A percentile compares a stretch with the other conserved stretches of the same genome.
Conservation (phyloP, 768 basidiomycete genomes). For the Mycena sanguinolenta region DNA sequence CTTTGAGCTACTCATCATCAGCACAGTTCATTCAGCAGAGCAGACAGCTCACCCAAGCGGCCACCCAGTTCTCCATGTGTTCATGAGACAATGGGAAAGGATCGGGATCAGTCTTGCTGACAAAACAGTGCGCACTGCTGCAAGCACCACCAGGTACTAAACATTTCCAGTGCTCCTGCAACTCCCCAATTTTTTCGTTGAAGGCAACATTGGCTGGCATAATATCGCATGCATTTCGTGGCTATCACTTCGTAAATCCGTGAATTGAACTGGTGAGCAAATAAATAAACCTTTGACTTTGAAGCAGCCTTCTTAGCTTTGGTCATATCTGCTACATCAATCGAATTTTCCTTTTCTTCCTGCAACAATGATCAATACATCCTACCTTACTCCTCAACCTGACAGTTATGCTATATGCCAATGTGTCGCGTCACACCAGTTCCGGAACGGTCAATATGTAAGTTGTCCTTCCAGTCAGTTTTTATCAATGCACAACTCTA, state of each 20-base stretch:
- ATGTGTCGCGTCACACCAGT: too few species aligned
- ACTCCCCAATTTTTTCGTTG: conserved; percentile 27
- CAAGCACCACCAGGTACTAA: conserved; percentile 22
- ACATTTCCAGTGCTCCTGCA: conserved; percentile 35
- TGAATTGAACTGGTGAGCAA: neutral
- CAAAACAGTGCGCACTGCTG: conserved; percentile 32
- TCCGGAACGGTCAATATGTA: too few species aligned
- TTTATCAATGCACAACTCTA: too few species aligned
- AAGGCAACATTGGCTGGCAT: neutral
- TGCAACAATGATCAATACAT: too few species aligned
- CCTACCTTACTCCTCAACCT: too few species aligned
- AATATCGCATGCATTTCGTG: conserved; percentile 16
- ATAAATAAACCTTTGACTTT: neutral
- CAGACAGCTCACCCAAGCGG: conserved; percentile 29
- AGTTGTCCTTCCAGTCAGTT: too few species aligned
- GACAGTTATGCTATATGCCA: too few species aligned
- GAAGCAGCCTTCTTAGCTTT: neutral
- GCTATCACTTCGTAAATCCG: neutral
- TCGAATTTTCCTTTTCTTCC: too few species aligned
- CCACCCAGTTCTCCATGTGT: conserved; percentile 35
- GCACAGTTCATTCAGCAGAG: neutral
- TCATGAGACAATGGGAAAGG: conserved; percentile 36
- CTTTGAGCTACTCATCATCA: neutral
- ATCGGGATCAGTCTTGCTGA: conserved; percentile 15
- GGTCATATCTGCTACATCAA: too few species aligned